A percentile compares a stretch with the other conserved stretches of the same genome.
Conservation (phyloP, 2,329 filamentous ascomycete species). For the Pseudohalonectria lignicola region DNA sequence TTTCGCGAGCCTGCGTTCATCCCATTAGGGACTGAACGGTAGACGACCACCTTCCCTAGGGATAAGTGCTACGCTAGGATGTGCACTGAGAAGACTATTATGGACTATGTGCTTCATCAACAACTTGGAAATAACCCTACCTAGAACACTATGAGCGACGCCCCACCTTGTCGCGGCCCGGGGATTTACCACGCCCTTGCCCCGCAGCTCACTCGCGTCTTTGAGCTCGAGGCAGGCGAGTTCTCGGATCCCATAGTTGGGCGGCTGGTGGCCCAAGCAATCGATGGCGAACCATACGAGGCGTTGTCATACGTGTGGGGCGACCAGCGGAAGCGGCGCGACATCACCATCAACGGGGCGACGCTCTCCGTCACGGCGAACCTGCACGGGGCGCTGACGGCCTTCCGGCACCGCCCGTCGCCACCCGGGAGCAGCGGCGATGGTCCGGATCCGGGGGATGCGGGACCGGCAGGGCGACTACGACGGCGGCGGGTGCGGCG, state of each 20-base stretch:
- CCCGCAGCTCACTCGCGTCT: slow-evolving; percentile 5
- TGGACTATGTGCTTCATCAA: too few relatives aligned
- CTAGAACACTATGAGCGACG: background rate
- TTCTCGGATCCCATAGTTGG: slow-evolving; percentile 5
- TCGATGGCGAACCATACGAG: slow-evolving; percentile 10
- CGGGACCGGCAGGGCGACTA: background rate
- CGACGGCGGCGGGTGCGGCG: background rate
- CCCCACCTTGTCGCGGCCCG: background rate
- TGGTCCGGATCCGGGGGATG: background rate
- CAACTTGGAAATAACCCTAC: too few relatives aligned
- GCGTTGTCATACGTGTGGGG: slow-evolving; percentile 5
- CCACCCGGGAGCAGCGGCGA: background rate
- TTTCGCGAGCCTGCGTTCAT: too few relatives aligned
- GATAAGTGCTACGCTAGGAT: too few relatives aligned
- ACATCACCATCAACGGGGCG: slow-evolving; percentile 1
- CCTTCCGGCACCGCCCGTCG: background rate
- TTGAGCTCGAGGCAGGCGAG: slow-evolving; percentile 7
- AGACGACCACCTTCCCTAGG: too few relatives aligned
- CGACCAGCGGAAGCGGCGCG: background rate
- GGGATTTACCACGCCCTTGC: slow-evolving; percentile 5
- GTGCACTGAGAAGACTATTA: too few relatives aligned
- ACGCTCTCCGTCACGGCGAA: slow-evolving; percentile 1
- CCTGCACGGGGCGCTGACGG: slow-evolving; percentile 2
- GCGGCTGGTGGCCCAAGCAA: slow-evolving; percentile 20
- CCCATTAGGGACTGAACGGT: too few relatives aligned